These are phyloP conservation scores for Aristolochia californica DNA, from an alignment of 164 flowering plant genomes.

Conservation along the genomic window DNA sequence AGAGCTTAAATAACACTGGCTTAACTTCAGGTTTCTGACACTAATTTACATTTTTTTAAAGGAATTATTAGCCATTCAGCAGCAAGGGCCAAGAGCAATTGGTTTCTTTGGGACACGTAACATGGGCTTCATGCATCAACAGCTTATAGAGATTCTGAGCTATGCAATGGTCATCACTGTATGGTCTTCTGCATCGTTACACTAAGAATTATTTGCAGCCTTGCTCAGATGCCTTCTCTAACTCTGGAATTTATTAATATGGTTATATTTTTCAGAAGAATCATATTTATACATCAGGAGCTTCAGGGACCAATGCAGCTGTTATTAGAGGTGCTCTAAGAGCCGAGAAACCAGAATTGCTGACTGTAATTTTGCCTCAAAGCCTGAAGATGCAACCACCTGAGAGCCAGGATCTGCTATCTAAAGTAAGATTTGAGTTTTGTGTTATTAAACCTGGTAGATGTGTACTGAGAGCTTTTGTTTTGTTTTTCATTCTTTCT, in stretches of 20 bases:
- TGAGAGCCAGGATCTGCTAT: conserved; percentile 87
- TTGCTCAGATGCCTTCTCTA: neutral
- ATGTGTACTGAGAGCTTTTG: neutral
- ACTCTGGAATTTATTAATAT: neutral
- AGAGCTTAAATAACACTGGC: no score
- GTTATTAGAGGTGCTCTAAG: conserved; percentile 93
- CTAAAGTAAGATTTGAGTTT: conserved; percentile 52
- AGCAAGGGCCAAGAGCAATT: conserved; percentile 91
- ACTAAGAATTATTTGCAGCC: neutral
- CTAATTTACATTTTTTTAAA: conserved; percentile 13
- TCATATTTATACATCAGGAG: conserved; percentile 95
- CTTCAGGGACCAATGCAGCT: conserved; percentile 98
- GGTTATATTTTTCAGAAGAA: conserved; percentile 52
- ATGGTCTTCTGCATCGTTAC: conserved; percentile 19
- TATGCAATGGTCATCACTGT: conserved; percentile 98
- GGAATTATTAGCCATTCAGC: conserved; percentile 97
- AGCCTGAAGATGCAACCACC: conserved; percentile 91
- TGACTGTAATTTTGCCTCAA: conserved; percentile 95
- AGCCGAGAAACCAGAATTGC: conserved; percentile 85
- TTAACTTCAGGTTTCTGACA: no score
- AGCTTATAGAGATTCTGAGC: conserved; percentile 96
- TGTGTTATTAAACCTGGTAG: neutral
- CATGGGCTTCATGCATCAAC: conserved; percentile 97
- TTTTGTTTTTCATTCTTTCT: neutral
- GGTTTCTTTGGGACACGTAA: conserved; percentile 98